Percentiles rank a stretch among this genome's conserved stretches.
Conservation (phyloP, 768 basidiomycete genomes). For the Leccinum fibrillosum region DNA sequence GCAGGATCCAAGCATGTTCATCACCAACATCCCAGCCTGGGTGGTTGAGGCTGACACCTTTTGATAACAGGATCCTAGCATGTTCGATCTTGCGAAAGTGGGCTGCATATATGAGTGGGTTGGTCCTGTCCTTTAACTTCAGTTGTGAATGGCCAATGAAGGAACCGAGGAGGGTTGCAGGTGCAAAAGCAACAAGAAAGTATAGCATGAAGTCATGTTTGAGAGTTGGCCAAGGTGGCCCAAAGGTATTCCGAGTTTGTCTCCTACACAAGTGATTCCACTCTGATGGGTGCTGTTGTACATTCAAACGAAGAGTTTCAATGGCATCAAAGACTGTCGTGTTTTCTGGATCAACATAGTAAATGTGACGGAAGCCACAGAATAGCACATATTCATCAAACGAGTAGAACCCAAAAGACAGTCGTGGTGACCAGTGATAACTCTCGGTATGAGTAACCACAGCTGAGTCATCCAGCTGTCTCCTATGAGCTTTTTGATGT, state of each 20-base stretch:
- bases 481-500: background rate
- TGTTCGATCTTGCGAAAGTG: background rate
- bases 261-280: background rate
- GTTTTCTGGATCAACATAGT: background rate
- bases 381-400: background rate
- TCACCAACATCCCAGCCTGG: background rate
- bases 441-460: rapidly evolving
- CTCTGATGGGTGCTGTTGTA: background rate
- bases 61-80: background rate
- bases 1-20: background rate
- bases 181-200: background rate
- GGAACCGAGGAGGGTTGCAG: background rate
- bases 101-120: background rate
- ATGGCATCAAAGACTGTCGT: background rate
- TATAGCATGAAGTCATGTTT: background rate
- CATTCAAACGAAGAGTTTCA: background rate
- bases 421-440: background rate
- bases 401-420: background rate
- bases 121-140: background rate
- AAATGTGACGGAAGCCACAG: background rate
- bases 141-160: background rate
- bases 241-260: background rate
- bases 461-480: no score
- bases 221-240: background rate
- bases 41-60: background rate